Percentiles rank a stretch among this genome's conserved stretches.
Evolutionary conservation across 2,329 filamentous ascomycete genomes (phyloP).

Genomic region (Calonectria naviculata): DNA sequence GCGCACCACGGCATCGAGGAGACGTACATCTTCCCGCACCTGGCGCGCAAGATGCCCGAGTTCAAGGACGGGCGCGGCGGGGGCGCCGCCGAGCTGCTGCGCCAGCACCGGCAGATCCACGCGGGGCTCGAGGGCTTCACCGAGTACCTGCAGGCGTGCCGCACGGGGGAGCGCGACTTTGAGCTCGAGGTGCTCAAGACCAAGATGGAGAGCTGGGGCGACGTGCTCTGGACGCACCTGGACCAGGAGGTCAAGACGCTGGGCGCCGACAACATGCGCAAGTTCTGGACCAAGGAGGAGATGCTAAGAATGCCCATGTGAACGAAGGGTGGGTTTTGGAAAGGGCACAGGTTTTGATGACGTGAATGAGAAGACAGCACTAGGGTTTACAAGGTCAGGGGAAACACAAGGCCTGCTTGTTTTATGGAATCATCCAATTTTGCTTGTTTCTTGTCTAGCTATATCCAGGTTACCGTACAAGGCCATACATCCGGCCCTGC

Average conservation of each 20-base stretch:
- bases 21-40: slow-evolving; percentile 79
- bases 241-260: slow-evolving; percentile 85
- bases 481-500: slow-evolving; percentile 15
- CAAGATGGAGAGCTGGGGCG: slow-evolving; percentile 82
- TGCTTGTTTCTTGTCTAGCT: slow-evolving; percentile 17
- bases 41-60: slow-evolving; percentile 82
- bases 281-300: slow-evolving; percentile 83
- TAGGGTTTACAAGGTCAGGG: neutral
- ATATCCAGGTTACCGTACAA: slow-evolving; percentile 10
- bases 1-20: slow-evolving; percentile 89
- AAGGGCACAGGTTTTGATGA: neutral
- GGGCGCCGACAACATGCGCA: slow-evolving; percentile 88
- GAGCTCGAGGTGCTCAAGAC: slow-evolving; percentile 69
- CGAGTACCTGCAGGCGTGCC: slow-evolving; percentile 73
- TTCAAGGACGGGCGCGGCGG: slow-evolving; percentile 61
- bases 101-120: slow-evolving; percentile 85
- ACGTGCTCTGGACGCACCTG: slow-evolving; percentile 83
- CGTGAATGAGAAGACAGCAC: neutral
- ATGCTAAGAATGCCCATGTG: slow-evolving; percentile 77
- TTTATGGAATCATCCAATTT: neutral
- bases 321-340: slow-evolving; percentile 8
- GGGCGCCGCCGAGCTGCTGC: slow-evolving; percentile 67
- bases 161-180: slow-evolving; percentile 70
- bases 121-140: slow-evolving; percentile 76
- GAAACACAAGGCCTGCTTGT: neutral